Evolutionary conservation across 371 early-diverging fungal species (phyloP), one percentile per base, ranked within the genome.

Genomic region (Circinella umbellata): DNA sequence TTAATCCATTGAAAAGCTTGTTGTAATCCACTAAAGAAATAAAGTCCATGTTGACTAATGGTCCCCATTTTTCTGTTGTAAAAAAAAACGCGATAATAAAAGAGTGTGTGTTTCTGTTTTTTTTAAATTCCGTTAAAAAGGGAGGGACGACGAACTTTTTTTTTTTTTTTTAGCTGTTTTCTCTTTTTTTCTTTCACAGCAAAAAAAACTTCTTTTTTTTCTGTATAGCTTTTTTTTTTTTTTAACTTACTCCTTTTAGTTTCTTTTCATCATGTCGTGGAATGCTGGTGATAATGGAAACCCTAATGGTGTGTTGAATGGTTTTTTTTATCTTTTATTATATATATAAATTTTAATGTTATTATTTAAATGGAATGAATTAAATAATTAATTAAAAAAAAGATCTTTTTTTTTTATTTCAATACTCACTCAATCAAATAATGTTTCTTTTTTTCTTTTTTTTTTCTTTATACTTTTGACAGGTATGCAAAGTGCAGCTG

Each of bases 1-100:
- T 67, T 69, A 15, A 72, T 63, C 83, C 83, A 83, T 36, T 74
- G 66, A 49, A 77, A 80, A 11, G 83, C 79, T 37, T 78, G 72
- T 55, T 55, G 48, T 4, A 83, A 18, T 5, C 83, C 83, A 67
- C 72, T 64, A 13, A 71, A 14, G 71, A 80, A 79, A 51, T 75
- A 75, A 0, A 35, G 51, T 18, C 63, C 17, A 51, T 83, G 78
- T n/a, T 53, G 59, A 70, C n/a, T 72, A 69, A 69, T 57, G 57
- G 34, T 57, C 1, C 34, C 57, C 57, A 57, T 57, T 3, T n/a
- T 7, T 27, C 2, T 54, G 10, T 54, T 18, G 8, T 54, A n/a
- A 18, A 54, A 54, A 54, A 18, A 47, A 47, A 47, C 47, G 15
- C 9, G 15, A 47, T 1, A 47, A 15, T 11, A 47, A 47, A 47